Evolutionary conservation across 805 yeast genomes (phyloP).

Genomic region (Candida glaebosa): DNA sequence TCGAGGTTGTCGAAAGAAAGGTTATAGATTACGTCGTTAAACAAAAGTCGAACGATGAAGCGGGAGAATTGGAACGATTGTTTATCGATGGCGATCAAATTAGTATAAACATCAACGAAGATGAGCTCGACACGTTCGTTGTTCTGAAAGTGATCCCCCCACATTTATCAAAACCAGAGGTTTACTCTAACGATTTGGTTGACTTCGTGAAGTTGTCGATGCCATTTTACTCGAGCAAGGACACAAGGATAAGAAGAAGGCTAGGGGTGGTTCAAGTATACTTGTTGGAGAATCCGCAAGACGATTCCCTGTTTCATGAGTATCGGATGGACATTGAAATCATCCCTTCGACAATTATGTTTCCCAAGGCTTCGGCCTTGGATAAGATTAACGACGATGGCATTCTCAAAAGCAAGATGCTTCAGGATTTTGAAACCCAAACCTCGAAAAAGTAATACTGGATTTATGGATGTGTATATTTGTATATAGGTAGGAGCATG

Average conservation of each 20-base stretch:
- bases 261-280: slow-evolving; percentile 32
- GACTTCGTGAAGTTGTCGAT: slow-evolving; percentile 33
- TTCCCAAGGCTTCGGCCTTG: slow-evolving; percentile 6
- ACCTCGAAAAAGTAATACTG: slow-evolving; percentile 8
- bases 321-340: slow-evolving; percentile 19
- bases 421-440: slow-evolving; percentile 4
- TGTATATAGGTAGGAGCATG: slow-evolving; percentile 3
- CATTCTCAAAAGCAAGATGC: slow-evolving; percentile 9
- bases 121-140: slow-evolving; percentile 24
- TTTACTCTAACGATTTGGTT: slow-evolving; percentile 7
- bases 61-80: slow-evolving; percentile 4
- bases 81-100: slow-evolving; percentile 36
- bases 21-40: slow-evolving; percentile 25
- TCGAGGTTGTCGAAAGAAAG: slow-evolving; percentile 20
- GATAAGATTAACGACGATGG: slow-evolving; percentile 8
- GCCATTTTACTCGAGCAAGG: slow-evolving; percentile 25
- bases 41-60: slow-evolving; percentile 7
- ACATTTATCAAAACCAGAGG: slow-evolving; percentile 7
- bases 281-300: slow-evolving; percentile 20
- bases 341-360: slow-evolving; percentile 12
- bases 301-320: slow-evolving; percentile 7
- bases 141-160: slow-evolving; percentile 12
- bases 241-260: slow-evolving; percentile 16
- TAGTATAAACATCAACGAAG: slow-evolving; percentile 17
- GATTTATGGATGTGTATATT: slow-evolving; percentile 9